Conservation (phyloP, 257 asterid species). For the Nicotiana undulata region DNA sequence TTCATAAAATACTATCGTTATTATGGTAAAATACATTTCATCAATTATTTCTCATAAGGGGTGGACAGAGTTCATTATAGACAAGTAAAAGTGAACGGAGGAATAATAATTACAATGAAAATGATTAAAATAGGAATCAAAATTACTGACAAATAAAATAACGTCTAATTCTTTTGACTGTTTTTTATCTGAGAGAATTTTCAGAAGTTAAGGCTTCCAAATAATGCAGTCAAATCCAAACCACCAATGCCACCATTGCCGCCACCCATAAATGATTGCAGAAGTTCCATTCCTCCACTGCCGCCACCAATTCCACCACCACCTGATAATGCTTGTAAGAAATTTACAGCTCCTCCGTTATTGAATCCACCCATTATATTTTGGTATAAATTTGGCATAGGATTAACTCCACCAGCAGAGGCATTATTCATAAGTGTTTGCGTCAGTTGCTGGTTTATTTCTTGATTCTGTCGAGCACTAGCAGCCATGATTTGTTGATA, state of each 20-base stretch:
- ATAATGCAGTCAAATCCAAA: neutral
- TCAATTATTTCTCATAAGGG: neutral
- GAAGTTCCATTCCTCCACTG: slow-evolving; percentile 14
- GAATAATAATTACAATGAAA: neutral
- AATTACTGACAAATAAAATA: neutral
- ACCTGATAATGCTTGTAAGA: slow-evolving; percentile 4
- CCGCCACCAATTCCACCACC: slow-evolving; percentile 6
- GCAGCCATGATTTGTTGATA: neutral
- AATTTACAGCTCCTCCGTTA: slow-evolving; percentile 10
- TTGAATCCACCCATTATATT: neutral
- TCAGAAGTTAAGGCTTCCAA: slow-evolving; percentile 7
- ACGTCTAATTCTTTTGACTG: neutral
- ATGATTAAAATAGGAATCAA: neutral
- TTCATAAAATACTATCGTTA: too few species aligned
- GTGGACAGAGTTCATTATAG: neutral
- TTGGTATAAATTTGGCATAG: slow-evolving; percentile 7
- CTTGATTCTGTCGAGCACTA: neutral
- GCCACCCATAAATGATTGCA: slow-evolving; percentile 33
- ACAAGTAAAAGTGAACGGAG: neutral
- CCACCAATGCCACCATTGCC: neutral
- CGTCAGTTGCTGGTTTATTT: neutral
- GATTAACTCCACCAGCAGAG: neutral
- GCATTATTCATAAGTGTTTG: neutral
- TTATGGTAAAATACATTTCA: neutral
- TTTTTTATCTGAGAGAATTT: neutral